Conservation (phyloP, 805 yeast species). For the Torulaspora quercuum region DNA sequence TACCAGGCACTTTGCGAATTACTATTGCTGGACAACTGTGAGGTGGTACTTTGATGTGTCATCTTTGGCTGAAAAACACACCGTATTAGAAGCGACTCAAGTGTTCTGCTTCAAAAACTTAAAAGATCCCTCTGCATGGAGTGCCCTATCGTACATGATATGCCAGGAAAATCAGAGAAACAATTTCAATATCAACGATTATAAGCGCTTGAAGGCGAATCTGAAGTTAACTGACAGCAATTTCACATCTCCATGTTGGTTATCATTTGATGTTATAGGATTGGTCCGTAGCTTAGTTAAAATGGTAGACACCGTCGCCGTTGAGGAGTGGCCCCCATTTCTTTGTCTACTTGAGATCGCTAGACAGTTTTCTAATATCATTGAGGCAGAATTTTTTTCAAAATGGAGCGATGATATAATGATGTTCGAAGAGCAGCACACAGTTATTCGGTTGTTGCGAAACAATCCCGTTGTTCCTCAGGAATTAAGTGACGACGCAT, state of each 20-base stretch:
- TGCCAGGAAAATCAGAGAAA: conserved; percentile 10
- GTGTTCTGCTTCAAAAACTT: conserved; percentile 29
- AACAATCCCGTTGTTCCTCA: conserved; percentile 17
- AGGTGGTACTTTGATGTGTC: conserved; percentile 34
- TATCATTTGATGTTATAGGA: not conserved
- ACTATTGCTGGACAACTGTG: conserved; percentile 41
- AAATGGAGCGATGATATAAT: conserved; percentile 22
- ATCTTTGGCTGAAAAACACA: conserved; percentile 12
- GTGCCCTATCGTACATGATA: conserved; percentile 25
- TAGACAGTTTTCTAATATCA: conserved; percentile 1
- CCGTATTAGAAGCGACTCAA: conserved; percentile 17
- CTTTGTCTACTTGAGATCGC: conserved; percentile 19
- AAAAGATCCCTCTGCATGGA: conserved; percentile 40
- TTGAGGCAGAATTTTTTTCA: not conserved
- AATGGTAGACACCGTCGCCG: conserved; percentile 19
- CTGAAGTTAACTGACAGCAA: not conserved
- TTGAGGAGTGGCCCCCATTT: conserved; percentile 30
- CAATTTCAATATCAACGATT: conserved; percentile 14
- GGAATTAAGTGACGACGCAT: conserved; percentile 9
- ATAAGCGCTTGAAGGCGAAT: conserved; percentile 3
- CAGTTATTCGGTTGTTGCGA: conserved; percentile 7
- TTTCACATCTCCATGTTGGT: not conserved
- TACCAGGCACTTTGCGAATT: conserved; percentile 36
- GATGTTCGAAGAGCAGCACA: conserved; percentile 16
- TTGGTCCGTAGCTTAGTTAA: conserved; percentile 11